Base-by-base conservation (phyloP, 495 filamentous ascomycete genomes). In the Aspergillus saccharolyticus region DNA sequence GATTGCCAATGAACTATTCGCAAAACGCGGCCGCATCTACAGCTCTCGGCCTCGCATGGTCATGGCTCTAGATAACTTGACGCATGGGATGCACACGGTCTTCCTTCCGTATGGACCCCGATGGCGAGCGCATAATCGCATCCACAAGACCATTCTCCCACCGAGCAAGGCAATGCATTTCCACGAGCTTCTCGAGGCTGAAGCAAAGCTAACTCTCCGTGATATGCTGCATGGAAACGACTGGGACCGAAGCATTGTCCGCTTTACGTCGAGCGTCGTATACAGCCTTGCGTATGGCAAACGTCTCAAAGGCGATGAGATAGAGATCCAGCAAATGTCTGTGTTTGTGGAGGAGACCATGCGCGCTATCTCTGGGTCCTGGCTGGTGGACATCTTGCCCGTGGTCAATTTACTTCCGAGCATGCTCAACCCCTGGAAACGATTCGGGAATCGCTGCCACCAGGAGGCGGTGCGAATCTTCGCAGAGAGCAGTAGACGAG, bases 201-300 rank as follows among this genome's bases (percentile, higher is more conserved):
- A 63, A 50, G 62, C 55, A 46, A 56, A 52, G 18, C 58, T 62
- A 42, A n/a, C 63, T 4, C 22, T 61, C 16, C 20, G 43, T 42
- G 56, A 65, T 0, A 47, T 65, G 22, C 53, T 64, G 2, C 14
- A 16, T 0, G 25, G 53, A 17, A 54, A 59, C 20, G 72, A 80
- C 16, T 86, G 84, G 63, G 62, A 77, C 44, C 75, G 80, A 59
- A 70, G 73, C 45, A 71, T 86, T 52, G 80, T 84, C 62, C 80
- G 84, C 53, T 85, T 81, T 65, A 81, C 79, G 20, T 71, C 76
- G 8, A 79, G 83, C 7, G 79, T 83, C 6, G 81, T 83, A 16
- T 79, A 74, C 18, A 69, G 78, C 0, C 75, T 87, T 3, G 75
- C 72, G 4, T 89, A 84, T 78, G 85, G 84, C 17, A 75, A 73